Evolutionary conservation across 2,329 filamentous ascomycete species (phyloP).

Genomic region (Didymella lethalis): DNA sequence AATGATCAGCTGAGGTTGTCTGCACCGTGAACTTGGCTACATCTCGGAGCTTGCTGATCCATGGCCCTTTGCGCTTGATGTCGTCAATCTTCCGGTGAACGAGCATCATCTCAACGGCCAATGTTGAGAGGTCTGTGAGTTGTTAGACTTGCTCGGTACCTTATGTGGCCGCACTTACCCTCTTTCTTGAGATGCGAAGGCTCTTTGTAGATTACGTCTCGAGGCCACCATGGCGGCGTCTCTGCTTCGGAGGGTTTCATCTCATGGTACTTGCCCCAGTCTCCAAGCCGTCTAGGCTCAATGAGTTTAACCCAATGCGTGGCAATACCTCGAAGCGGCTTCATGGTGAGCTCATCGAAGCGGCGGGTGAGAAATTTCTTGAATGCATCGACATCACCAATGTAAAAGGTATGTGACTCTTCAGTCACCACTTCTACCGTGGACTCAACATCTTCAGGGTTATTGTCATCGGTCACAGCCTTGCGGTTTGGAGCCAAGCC

Average conservation of each 20-base stretch:
- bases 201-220: constrained; percentile 40
- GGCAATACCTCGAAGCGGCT: constrained; percentile 42
- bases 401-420: constrained; percentile 31
- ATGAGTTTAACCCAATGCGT: constrained; percentile 44
- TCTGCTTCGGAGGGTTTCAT: constrained; percentile 24
- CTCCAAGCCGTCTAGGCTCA: constrained; percentile 36
- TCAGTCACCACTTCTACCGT: constrained; percentile 21
- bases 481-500: constrained; percentile 6
- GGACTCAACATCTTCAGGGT: constrained; percentile 21
- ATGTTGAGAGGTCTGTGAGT: constrained; percentile 33
- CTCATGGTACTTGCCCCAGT: constrained; percentile 40
- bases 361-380: constrained; percentile 35
- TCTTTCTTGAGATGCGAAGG: constrained; percentile 43
- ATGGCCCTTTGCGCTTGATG: constrained; percentile 34
- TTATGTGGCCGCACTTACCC: constrained; percentile 25
- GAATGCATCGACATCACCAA: constrained; percentile 36
- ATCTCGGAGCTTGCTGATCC: constrained; percentile 36
- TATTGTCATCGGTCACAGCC: constrained; percentile 9
- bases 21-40: constrained; percentile 33
- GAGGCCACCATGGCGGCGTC: constrained; percentile 45
- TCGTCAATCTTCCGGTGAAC: constrained; percentile 39
- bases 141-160: constrained; percentile 11
- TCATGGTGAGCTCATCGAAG: constrained; percentile 45
- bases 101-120: constrained; percentile 43
- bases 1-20: constrained; percentile 32